Evolutionary conservation across 371 early-diverging fungal species (phyloP), one percentile per base, ranked within the genome.

Genomic region (Apophysomyces variabilis): DNA sequence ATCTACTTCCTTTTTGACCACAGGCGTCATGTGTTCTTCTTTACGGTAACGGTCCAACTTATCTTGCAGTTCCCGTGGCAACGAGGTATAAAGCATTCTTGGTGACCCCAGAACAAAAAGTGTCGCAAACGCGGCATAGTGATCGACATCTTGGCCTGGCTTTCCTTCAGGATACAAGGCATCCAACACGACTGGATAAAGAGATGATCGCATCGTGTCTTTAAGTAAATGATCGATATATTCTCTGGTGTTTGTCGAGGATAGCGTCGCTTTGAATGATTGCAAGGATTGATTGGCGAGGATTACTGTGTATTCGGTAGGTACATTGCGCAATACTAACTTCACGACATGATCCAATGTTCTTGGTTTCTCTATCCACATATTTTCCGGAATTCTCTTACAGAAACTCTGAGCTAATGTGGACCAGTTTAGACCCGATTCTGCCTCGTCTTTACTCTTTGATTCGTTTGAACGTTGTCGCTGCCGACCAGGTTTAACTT

Each of bases 321-420:
- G 83, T 4, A 83, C 74, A 21, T 83, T 83, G 13, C 83, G 74
- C 43, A 83, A 71, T 8, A 83, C 83, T 1, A 83, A 57, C 44
- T 74, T 68, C 11, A 83, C 77, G 1, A 78, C 83, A 62, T 80
- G 79, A 35, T 75, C 71, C 60, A 83, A 56, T 14, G 80, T 75
- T 35, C 77, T 59, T 11, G 83, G 83, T 37, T 83, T 83, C 50
- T 83, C 83, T 14, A 77, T 21, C 80, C 80, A 80, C 77, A 83
- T 76, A 59, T 83, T 77, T 57, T 83, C 80, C 8, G 83, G 83
- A 39, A 83, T 83, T 4, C 76, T 72, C 21, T 83, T 75, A 61
- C 83, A 83, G 44, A 83, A 83, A 7, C 72, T 73, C 54, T 83
- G 74, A 5, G 83, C 83, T 21, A 83, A 56, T 1, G 77, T 80